Evolutionary conservation across 352 stramenopile genomes (phyloP).

Genomic region (Aphanomyces euteiches): DNA sequence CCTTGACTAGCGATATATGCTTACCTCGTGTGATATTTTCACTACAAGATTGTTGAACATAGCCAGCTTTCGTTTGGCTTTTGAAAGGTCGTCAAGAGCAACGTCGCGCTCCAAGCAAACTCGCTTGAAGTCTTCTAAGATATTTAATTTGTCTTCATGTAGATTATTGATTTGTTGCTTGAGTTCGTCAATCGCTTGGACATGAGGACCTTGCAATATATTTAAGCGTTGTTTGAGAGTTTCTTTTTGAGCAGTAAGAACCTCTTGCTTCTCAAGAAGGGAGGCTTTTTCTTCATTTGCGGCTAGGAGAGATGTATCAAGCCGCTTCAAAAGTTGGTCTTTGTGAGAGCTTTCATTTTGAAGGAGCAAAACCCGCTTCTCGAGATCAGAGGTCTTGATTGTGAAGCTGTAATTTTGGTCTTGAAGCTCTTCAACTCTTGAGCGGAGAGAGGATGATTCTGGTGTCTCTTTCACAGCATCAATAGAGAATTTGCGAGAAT

Average conservation of each 20-base stretch:
- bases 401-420: neutral
- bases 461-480: neutral
- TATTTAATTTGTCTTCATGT: neutral
- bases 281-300: neutral
- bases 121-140: neutral
- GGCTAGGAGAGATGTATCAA: neutral
- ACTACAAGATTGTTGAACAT: no score
- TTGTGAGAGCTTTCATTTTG: conserved; percentile 4
- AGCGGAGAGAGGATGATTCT: neutral
- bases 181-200: neutral
- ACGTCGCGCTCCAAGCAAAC: conserved; percentile 1
- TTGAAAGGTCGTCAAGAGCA: neutral
- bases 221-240: conserved; percentile 1
- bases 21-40: no score
- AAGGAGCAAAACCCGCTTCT: neutral
- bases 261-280: neutral
- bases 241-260: neutral
- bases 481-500: neutral
- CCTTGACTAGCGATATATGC: no score
- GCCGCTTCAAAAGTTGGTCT: conserved; percentile 6
- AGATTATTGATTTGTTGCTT: conserved; percentile 1
- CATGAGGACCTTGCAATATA: neutral
- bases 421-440: conserved; percentile 4
- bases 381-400: neutral
- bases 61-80: no score